Evolutionary conservation across 2,329 filamentous ascomycete species (phyloP).

Genomic region (Fusarium pseudoanthophilum): DNA sequence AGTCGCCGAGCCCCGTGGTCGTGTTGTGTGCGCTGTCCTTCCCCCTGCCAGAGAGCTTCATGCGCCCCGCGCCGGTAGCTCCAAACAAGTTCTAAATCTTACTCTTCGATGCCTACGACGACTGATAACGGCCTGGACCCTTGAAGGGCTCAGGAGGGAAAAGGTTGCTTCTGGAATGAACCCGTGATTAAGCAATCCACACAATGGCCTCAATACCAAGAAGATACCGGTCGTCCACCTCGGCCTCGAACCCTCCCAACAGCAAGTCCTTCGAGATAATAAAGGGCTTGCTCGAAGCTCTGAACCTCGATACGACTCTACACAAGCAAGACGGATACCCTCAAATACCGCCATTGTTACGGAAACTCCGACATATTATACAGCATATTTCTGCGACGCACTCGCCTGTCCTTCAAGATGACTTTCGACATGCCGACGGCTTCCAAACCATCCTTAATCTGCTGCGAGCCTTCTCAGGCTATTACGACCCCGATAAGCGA

Average conservation of each 20-base stretch:
- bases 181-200: conserved; percentile 28
- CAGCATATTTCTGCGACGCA: conserved; percentile 66
- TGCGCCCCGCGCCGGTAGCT: conserved; percentile 46
- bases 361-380: conserved; percentile 72
- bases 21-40: conserved; percentile 24
- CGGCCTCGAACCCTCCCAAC: conserved; percentile 65
- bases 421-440: conserved; percentile 82
- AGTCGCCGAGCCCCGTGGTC: conserved; percentile 5
- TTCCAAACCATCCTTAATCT: conserved; percentile 79
- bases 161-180: conserved; percentile 44
- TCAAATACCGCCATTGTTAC: conserved; percentile 59
- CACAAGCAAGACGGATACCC: conserved; percentile 58
- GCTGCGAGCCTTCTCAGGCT: conserved; percentile 76
- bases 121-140: conserved; percentile 50
- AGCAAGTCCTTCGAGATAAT: conserved; percentile 71
- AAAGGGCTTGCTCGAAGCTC: conserved; percentile 62
- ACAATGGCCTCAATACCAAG: conserved; percentile 64
- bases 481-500: conserved; percentile 75
- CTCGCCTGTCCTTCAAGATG: conserved; percentile 72
- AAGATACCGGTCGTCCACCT: conserved; percentile 73
- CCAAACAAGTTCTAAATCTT: conserved; percentile 40
- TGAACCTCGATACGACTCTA: conserved; percentile 51
- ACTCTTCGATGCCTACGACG: conserved; percentile 51
- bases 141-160: conserved; percentile 50
- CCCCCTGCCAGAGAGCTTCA: conserved; percentile 31